Evolutionary conservation across 208 protist genomes (phyloP).

Genomic region (Wallacemonas rigidus): DNA sequence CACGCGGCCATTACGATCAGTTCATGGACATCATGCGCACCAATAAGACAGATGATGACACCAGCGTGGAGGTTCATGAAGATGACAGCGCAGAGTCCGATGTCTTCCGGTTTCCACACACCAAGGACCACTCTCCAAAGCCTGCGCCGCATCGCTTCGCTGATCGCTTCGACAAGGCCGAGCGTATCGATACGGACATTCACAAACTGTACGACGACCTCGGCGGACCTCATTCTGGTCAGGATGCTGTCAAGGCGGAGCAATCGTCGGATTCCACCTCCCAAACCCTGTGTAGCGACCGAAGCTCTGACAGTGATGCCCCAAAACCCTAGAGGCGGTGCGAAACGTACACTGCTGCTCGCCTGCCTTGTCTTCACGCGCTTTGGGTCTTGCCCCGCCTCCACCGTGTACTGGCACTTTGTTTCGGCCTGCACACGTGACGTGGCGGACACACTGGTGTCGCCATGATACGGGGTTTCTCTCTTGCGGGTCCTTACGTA

Average conservation of each 20-base stretch:
- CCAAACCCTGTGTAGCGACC: too few species aligned
- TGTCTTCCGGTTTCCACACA: constrained; percentile 77
- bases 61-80: constrained; percentile 63
- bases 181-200: constrained; percentile 46
- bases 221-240: not conserved
- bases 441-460: too few species aligned
- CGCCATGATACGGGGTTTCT: too few species aligned
- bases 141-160: constrained; percentile 28
- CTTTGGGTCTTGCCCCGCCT: too few species aligned
- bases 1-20: constrained; percentile 76
- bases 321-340: too few species aligned
- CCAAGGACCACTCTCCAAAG: constrained; percentile 51
- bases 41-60: constrained; percentile 54
- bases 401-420: too few species aligned
- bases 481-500: too few species aligned
- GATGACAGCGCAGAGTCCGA: constrained; percentile 47
- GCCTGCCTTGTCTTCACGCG: too few species aligned
- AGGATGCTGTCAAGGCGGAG: not conserved
- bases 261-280: too few species aligned
- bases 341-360: too few species aligned
- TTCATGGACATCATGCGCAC: constrained; percentile 66
- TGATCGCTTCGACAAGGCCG: constrained; percentile 35
- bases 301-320: too few species aligned
- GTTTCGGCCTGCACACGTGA: too few species aligned
- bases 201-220: constrained; percentile 31